Conservation (phyloP, 2,329 filamentous ascomycete species). For the Geosmithia putterillii region DNA sequence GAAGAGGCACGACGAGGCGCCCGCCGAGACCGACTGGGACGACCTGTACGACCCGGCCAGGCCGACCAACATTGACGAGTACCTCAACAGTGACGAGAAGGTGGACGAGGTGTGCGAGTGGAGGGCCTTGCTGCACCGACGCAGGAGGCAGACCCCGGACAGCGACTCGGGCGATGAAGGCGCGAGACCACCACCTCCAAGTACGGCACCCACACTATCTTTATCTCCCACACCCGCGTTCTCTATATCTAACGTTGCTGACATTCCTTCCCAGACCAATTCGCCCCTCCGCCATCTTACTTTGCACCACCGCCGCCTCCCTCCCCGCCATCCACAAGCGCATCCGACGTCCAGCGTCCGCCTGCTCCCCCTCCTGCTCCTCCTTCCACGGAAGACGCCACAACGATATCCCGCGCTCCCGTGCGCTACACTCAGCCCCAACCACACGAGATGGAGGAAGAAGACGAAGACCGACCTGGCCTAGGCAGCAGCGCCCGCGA, state of each 20-base stretch:
- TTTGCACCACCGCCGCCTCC: slow-evolving; percentile 41
- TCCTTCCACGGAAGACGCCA: slow-evolving; percentile 14
- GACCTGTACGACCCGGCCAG: slow-evolving; percentile 78
- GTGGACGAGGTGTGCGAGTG: slow-evolving; percentile 71
- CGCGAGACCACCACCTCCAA: slow-evolving; percentile 15
- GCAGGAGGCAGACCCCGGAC: slow-evolving; percentile 35
- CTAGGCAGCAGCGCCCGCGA: slow-evolving; percentile 26
- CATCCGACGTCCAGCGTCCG: too few species aligned
- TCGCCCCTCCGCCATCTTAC: slow-evolving; percentile 46
- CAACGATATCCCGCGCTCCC: slow-evolving; percentile 65
- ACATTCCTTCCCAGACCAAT: slow-evolving; percentile 31
- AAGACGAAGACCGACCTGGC: slow-evolving; percentile 23
- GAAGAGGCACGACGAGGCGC: slow-evolving; percentile 39
- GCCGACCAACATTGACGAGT: slow-evolving; percentile 77
- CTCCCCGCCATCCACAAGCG: slow-evolving; percentile 28
- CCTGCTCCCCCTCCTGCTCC: slow-evolving; percentile 28
- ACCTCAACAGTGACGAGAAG: slow-evolving; percentile 73
- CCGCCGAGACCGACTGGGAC: slow-evolving; percentile 69
- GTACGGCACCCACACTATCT: slow-evolving; percentile 15
- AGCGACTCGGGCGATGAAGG: slow-evolving; percentile 26
- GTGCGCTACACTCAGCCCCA: slow-evolving; percentile 49
- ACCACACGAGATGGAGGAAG: slow-evolving; percentile 15
- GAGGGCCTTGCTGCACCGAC: slow-evolving; percentile 70
- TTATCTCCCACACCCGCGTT: neutral
- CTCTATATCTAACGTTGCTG: slow-evolving; percentile 5